Evolutionary conservation across 805 yeast genomes (phyloP).

Genomic region (Nakazawaea ambrosiae): DNA sequence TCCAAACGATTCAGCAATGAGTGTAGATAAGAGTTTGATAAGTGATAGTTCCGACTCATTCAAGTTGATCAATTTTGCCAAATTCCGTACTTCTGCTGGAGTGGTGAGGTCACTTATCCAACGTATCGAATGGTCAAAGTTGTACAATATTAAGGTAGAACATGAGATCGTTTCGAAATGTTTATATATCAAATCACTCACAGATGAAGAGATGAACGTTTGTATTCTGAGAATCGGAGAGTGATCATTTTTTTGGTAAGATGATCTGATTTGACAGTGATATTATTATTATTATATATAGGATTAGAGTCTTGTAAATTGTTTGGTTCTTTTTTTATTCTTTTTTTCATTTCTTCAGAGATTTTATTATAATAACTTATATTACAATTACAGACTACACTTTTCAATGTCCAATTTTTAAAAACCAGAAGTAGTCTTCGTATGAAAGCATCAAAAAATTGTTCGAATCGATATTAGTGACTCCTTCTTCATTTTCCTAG

Average conservation of each 20-base stretch:
- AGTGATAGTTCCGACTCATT: conserved; percentile 19
- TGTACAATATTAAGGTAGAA: conserved; percentile 50
- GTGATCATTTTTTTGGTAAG: background rate
- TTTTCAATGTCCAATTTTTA: too few species aligned
- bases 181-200: conserved; percentile 66
- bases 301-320: background rate
- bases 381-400: too few species aligned
- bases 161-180: conserved; percentile 75
- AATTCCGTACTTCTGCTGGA: conserved; percentile 68
- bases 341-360: too few species aligned
- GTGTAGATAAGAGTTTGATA: conserved; percentile 4
- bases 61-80: conserved; percentile 64
- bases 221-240: conserved; percentile 18
- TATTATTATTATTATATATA: too few species aligned
- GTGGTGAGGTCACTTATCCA: conserved; percentile 73
- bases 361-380: too few species aligned
- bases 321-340: background rate
- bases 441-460: too few species aligned
- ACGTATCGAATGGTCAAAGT: conserved; percentile 77
- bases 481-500: too few species aligned
- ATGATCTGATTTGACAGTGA: too few species aligned
- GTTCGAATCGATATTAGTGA: too few species aligned
- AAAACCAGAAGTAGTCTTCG: too few species aligned
- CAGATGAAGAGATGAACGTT: conserved; percentile 62
- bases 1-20: conserved; percentile 10